Conservation (phyloP, 305 asterid genomes). For the Fraxinus ornus region DNA sequence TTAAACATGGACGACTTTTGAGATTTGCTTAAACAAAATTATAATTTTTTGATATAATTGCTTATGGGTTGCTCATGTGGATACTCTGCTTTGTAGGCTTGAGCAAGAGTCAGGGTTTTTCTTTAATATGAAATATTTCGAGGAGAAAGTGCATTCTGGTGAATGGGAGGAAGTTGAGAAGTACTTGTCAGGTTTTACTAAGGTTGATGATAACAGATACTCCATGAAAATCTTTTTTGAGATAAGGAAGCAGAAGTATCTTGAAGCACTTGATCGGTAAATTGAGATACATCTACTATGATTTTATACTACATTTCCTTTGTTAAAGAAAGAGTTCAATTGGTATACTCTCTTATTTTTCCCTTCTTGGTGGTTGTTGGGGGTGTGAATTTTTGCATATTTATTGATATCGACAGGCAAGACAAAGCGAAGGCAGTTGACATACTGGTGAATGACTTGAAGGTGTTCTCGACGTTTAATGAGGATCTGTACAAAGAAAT, state of each 20-base stretch:
- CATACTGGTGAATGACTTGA: conserved; percentile 72
- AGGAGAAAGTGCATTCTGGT: conserved; percentile 81
- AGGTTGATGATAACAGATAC: conserved; percentile 81
- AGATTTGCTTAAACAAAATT: not conserved
- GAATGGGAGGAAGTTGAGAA: conserved; percentile 92
- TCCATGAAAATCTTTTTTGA: conserved; percentile 86
- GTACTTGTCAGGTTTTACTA: conserved; percentile 77
- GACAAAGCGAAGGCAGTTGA: conserved; percentile 83
- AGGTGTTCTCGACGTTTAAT: conserved; percentile 78
- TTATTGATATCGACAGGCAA: conserved; percentile 45
- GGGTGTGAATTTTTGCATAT: not conserved
- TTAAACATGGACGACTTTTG: not conserved
- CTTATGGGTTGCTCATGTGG: not conserved
- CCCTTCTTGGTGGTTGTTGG: not conserved
- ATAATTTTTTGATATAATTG: conserved; percentile 2
- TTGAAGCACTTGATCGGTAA: conserved; percentile 85
- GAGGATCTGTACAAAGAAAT: conserved; percentile 81
- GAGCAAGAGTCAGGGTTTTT: conserved; percentile 86
- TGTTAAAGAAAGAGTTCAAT: not conserved
- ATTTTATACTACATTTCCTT: conserved; percentile 1
- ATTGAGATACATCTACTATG: conserved; percentile 10
- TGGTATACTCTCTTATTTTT: not conserved
- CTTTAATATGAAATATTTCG: conserved; percentile 79
- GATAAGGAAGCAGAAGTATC: conserved; percentile 80
- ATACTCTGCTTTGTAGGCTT: conserved; percentile 42